Percentiles rank a stretch among this genome's conserved stretches.
Conservation (phyloP, 495 filamentous ascomycete genomes). For the Hypoxylon fragiforme region DNA sequence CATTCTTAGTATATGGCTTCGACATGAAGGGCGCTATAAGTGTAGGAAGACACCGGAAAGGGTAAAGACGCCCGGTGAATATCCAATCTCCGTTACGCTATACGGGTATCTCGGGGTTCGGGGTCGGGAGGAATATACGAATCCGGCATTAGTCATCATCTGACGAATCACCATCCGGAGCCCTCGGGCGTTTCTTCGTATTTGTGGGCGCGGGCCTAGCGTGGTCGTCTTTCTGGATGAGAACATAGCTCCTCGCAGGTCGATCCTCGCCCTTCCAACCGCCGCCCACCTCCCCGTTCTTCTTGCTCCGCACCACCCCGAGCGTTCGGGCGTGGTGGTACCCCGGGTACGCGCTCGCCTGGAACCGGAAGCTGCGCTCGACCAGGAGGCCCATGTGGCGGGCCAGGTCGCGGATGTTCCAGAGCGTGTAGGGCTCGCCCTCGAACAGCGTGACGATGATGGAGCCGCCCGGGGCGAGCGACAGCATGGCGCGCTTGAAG, state of each 20-base stretch:
- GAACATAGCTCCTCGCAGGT: conserved; percentile 75
- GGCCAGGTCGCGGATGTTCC: conserved; percentile 88
- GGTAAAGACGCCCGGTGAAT: too few relatives aligned
- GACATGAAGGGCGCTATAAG: too few relatives aligned
- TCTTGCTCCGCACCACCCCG: conserved; percentile 68
- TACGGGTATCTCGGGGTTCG: too few relatives aligned
- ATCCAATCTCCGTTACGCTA: too few relatives aligned
- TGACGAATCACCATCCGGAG: conserved; percentile 44
- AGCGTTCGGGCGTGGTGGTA: conserved; percentile 89
- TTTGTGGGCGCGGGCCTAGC: conserved; percentile 33
- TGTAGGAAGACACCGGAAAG: too few relatives aligned
- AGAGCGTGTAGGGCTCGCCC: conserved; percentile 88
- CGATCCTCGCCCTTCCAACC: conserved; percentile 81
- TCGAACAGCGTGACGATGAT: conserved; percentile 90
- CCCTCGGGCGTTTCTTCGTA: conserved; percentile 51
- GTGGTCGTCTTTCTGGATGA: conserved; percentile 64
- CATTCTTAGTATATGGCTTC: too few relatives aligned
- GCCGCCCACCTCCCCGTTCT: conserved; percentile 50
- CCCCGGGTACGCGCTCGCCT: conserved; percentile 72
- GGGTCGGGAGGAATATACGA: too few relatives aligned
- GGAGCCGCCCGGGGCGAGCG: conserved; percentile 56
- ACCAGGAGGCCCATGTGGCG: conserved; percentile 77
- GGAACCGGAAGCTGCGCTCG: conserved; percentile 76
- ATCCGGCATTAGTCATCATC: conserved; percentile 33
- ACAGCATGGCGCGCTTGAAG: conserved; percentile 62